Conservation (phyloP, 2,329 filamentous ascomycete genomes). For the Penicillium aurantiogriseum region DNA sequence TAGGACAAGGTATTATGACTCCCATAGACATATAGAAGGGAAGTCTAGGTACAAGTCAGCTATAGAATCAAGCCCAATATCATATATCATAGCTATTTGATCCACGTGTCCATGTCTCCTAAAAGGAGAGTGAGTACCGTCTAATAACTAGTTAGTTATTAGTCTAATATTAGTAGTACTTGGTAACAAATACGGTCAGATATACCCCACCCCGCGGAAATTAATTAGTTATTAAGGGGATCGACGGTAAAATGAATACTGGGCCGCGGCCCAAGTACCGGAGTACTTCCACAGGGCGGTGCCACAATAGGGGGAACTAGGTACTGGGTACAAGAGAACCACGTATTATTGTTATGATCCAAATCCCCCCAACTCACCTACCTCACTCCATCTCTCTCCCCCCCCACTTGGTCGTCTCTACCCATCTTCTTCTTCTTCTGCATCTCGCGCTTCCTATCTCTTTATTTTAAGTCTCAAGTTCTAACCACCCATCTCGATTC, state of each 20-base stretch:
- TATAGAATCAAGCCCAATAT: background rate
- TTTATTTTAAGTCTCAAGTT: constrained; percentile 18
- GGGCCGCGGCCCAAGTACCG: constrained; percentile 10
- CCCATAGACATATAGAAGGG: background rate
- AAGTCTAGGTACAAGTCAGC: background rate
- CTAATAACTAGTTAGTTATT: too few species aligned
- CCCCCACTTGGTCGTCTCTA: constrained; percentile 25
- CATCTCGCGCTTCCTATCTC: constrained; percentile 16
- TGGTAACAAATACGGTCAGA: constrained; percentile 4
- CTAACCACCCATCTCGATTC: constrained; percentile 48
- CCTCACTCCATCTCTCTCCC: constrained; percentile 17
- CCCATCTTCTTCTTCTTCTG: constrained; percentile 25
- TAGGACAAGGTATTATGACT: too few species aligned
- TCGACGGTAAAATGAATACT: constrained; percentile 11
- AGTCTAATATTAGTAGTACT: background rate
- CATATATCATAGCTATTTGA: background rate
- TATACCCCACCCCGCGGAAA: constrained; percentile 9
- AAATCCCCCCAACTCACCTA: constrained; percentile 17
- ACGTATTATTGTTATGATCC: constrained; percentile 21
- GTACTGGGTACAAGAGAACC: constrained; percentile 15
- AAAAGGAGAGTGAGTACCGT: background rate
- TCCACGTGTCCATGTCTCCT: background rate
- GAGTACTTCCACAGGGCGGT: constrained; percentile 7
- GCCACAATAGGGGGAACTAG: constrained; percentile 1
- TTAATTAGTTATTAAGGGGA: constrained; percentile 5